Conservation (phyloP, 2,329 filamentous ascomycete species). For the Lasiodiplodia theobromae region DNA sequence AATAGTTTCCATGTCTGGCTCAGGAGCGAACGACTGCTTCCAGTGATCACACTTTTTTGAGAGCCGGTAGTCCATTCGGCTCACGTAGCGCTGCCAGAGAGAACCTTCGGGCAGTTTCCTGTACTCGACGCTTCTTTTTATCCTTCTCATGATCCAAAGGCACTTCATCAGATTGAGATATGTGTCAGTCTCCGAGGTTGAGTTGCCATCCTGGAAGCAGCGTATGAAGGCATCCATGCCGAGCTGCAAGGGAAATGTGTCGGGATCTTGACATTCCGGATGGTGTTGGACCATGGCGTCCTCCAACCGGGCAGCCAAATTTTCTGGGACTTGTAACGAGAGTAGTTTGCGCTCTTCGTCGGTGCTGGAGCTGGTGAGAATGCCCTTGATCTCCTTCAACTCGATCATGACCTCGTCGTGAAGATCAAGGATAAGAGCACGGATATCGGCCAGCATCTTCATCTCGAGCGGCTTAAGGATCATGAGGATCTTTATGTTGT, state of each 20-base stretch:
- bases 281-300: neutral
- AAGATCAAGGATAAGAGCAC: slow-evolving; percentile 29
- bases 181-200: slow-evolving; percentile 1
- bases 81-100: slow-evolving; percentile 20
- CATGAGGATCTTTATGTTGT: slow-evolving; percentile 33
- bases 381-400: slow-evolving; percentile 32
- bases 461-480: slow-evolving; percentile 33
- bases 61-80: slow-evolving; percentile 7
- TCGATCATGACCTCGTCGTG: slow-evolving; percentile 32
- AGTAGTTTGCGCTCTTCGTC: slow-evolving; percentile 13
- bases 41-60: neutral
- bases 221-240: slow-evolving; percentile 23
- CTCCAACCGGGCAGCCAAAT: slow-evolving; percentile 7
- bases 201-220: slow-evolving; percentile 18
- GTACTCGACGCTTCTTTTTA: slow-evolving; percentile 10
- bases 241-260: slow-evolving; percentile 18
- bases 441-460: slow-evolving; percentile 32
- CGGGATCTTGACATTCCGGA: slow-evolving; percentile 4
- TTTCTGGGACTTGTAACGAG: slow-evolving; percentile 26
- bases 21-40: slow-evolving; percentile 3
- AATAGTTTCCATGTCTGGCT: slow-evolving; percentile 16
- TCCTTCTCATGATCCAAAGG: slow-evolving; percentile 24
- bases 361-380: slow-evolving; percentile 22
- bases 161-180: slow-evolving; percentile 25
- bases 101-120: neutral